Conservation (phyloP, 1,284 basidiomycete genomes). For the Trametes polyzona region DNA sequence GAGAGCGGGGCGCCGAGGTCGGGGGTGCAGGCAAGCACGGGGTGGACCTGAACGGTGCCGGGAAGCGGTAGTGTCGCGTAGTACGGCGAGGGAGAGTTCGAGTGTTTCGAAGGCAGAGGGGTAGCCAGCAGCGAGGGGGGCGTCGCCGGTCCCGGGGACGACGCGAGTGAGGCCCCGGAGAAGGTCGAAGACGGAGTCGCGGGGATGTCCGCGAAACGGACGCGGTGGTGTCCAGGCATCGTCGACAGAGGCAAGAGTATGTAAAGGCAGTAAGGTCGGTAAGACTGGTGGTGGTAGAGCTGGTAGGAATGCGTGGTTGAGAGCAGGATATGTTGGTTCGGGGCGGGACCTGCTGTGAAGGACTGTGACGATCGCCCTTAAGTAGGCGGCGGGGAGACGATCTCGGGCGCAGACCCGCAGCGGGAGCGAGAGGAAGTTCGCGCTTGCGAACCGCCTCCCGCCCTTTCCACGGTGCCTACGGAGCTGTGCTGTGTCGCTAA, state of each 20-base stretch:
- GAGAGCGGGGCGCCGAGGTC: constrained; percentile 14
- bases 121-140: constrained; percentile 11
- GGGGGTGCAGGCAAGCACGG: constrained; percentile 9
- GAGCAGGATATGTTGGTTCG: background rate
- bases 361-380: constrained; percentile 6
- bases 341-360: constrained; percentile 11
- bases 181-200: constrained; percentile 22
- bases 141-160: constrained; percentile 20
- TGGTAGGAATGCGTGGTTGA: background rate
- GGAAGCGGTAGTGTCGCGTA: background rate
- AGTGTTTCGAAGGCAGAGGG: constrained; percentile 4
- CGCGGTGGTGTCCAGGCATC: constrained; percentile 25
- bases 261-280: background rate
- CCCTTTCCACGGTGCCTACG: too few species aligned
- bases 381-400: constrained; percentile 8
- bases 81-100: background rate
- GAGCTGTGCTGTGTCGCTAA: constrained; percentile 6
- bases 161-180: constrained; percentile 19
- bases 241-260: background rate
- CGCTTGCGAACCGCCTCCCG: constrained; percentile 5
- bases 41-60: constrained; percentile 10
- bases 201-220: constrained; percentile 23
- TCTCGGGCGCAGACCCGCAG: constrained; percentile 5
- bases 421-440: constrained; percentile 1
- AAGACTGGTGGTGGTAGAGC: background rate